Evolutionary conservation across 2,329 filamentous ascomycete genomes (phyloP), one percentile per base, ranked within the genome.

Genomic region (Clonostachys chloroleuca): DNA sequence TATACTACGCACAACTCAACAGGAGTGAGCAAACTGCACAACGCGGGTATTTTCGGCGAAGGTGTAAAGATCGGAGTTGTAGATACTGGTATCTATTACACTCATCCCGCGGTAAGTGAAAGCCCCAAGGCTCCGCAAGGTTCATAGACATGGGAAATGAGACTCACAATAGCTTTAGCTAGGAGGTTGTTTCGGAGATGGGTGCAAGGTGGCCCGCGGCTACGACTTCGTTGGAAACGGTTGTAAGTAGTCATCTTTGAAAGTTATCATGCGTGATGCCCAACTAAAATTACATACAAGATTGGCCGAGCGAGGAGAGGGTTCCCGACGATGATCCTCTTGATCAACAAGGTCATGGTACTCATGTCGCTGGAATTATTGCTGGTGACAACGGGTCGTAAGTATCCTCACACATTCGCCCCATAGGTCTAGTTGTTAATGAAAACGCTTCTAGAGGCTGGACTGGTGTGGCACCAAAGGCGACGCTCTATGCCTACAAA

Each of bases 111-210:
- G 16, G 46, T 51, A 34, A 48, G 49, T 47, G 9, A 5, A 10
- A 18, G 12, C 9, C 12, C 9, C 6, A 12, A 10, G 24, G 8
- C 24, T 30, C 16, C 9, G 14, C 36, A 30, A 30, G 24, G 24
- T 10, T 8, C 24, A 30, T 10, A 30, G 24, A 8, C 8, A 12
- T 17, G 17, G 5, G 18, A 6, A 14, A 40, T 47, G 33, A 47
- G 36, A 18, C n/a, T 34, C 4, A 56, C 69, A 64, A 1, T 79
- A 83, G 54, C 75, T 17, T 16, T 46, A 56, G 52, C 52, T 60
- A 16, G 57, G 57, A 3, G 56, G 57, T 5, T 53, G 57, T 20
- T 55, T 56, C 43, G 57, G 57, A 3, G 41, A 47, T 6, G 56
- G 56, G 3, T 59, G 52, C 44, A 60, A 59, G 44, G 44, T 60